A percentile compares a stretch with the other conserved stretches of the same genome.
Evolutionary conservation across 106 monocot species (phyloP).

Genomic region (Dioscorea dumetorum): DNA sequence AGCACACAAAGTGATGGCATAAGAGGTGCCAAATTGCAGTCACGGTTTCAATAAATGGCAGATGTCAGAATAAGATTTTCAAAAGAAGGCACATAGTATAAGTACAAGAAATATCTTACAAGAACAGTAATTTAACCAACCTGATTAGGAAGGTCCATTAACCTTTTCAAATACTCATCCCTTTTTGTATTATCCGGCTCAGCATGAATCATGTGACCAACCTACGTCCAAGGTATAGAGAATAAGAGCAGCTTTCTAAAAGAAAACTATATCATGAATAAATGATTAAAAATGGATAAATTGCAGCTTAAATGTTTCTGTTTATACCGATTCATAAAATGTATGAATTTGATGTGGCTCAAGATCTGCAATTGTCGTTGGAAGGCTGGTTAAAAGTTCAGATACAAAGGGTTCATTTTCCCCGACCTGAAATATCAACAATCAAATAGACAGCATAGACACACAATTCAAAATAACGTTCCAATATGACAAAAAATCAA

Average conservation of each 20-base stretch:
- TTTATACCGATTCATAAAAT: constrained; percentile 26
- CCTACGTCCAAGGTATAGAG: constrained; percentile 32
- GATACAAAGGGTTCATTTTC: constrained; percentile 97
- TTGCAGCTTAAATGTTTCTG: constrained; percentile 2
- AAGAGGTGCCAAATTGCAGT: background rate
- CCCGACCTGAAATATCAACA: constrained; percentile 43
- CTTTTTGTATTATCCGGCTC: constrained; percentile 78
- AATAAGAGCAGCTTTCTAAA: too few relatives aligned
- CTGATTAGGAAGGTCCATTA: constrained; percentile 99
- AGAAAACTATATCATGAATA: too few relatives aligned
- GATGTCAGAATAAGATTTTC: constrained; percentile 20
- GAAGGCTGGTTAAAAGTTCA: constrained; percentile 68
- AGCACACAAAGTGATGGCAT: background rate
- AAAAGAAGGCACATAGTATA: constrained; percentile 6
- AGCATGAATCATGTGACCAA: constrained; percentile 98
- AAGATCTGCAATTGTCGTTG: constrained; percentile 67
- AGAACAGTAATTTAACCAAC: constrained; percentile 29
- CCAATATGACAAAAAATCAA: background rate
- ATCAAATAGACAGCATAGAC: background rate
- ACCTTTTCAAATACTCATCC: constrained; percentile 87
- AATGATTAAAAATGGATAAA: background rate
- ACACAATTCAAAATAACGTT: background rate
- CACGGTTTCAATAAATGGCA: too few relatives aligned
- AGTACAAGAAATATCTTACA: background rate
- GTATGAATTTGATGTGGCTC: constrained; percentile 99